Conservation (phyloP, 2,329 filamentous ascomycete genomes). For the Clonostachys solani region DNA sequence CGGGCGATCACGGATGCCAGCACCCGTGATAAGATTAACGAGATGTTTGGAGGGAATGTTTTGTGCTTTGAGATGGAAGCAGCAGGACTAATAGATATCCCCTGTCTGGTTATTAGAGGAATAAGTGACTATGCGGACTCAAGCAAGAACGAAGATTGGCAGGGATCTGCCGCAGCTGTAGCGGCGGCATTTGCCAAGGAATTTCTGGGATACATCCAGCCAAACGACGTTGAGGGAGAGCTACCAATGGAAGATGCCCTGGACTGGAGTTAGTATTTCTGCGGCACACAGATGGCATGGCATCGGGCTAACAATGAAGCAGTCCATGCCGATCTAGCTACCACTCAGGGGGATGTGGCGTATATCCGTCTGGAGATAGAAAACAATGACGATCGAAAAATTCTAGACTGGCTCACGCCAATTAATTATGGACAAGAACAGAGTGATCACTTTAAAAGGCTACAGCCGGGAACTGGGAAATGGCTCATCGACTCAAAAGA, state of each 20-base stretch:
- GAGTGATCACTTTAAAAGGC: not conserved
- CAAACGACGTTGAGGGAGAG: not conserved
- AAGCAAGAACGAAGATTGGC: constrained; percentile 26
- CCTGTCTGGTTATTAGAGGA: constrained; percentile 22
- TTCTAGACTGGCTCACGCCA: not conserved
- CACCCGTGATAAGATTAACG: constrained; percentile 16
- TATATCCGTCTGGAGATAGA: not conserved
- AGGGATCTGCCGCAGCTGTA: constrained; percentile 21
- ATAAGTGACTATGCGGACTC: constrained; percentile 28
- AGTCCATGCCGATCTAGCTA: not conserved
- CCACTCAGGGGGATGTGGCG: not conserved
- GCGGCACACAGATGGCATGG: not conserved
- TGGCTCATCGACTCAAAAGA: not conserved
- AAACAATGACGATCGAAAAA: not conserved
- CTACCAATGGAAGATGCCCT: not conserved
- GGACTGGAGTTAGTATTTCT: not conserved
- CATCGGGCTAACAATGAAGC: not conserved
- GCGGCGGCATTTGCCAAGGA: constrained; percentile 16
- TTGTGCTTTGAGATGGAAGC: constrained; percentile 16
- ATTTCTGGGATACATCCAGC: constrained; percentile 1
- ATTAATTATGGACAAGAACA: not conserved
- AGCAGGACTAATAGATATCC: constrained; percentile 11
- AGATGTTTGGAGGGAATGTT: not conserved
- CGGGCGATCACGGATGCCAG: constrained; percentile 1
- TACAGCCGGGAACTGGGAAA: not conserved